These are phyloP conservation scores for Mycena maculata DNA, from an alignment of 768 basidiomycete species.

Conservation along the genomic window DNA sequence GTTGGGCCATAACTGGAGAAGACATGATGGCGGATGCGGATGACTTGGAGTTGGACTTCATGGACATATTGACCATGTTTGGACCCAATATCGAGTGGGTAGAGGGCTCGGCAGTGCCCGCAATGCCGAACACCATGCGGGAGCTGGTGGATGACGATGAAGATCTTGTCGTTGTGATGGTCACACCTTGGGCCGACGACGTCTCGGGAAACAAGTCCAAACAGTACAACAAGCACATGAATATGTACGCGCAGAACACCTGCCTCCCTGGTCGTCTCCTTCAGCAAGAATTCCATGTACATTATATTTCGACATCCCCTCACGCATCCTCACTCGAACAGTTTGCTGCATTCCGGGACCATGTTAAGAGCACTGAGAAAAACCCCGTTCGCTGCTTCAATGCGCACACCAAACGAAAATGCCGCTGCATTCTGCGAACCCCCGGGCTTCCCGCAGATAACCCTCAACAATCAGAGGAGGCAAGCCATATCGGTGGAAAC, in stretches of 20 bases:
- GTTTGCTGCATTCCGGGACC: neutral
- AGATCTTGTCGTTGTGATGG: conserved; percentile 12
- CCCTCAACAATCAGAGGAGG: conserved; percentile 46
- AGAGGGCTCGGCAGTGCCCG: neutral
- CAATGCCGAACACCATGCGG: conserved; percentile 5
- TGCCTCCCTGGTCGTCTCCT: no score
- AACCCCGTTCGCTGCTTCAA: neutral
- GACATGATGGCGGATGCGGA: neutral
- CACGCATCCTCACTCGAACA: conserved; percentile 3
- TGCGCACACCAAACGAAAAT: neutral
- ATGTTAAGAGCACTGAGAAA: neutral
- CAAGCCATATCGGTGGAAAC: conserved; percentile 48
- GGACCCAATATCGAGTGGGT: neutral
- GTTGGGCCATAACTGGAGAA: neutral
- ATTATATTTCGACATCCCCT: neutral
- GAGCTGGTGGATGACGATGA: no score
- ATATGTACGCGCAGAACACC: no score
- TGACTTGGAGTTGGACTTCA: neutral
- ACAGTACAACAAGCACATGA: no score
- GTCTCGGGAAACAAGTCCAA: no score
- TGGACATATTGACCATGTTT: neutral
- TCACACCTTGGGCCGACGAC: neutral
- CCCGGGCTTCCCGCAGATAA: conserved; percentile 45
- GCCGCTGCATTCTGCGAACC: conserved; percentile 8
- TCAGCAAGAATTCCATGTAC: no score